Percentiles rank a stretch among this genome's conserved stretches.
These are phyloP conservation scores for Solanum rostratum DNA, from an alignment of 257 asterid species.

Conservation along the genomic window DNA sequence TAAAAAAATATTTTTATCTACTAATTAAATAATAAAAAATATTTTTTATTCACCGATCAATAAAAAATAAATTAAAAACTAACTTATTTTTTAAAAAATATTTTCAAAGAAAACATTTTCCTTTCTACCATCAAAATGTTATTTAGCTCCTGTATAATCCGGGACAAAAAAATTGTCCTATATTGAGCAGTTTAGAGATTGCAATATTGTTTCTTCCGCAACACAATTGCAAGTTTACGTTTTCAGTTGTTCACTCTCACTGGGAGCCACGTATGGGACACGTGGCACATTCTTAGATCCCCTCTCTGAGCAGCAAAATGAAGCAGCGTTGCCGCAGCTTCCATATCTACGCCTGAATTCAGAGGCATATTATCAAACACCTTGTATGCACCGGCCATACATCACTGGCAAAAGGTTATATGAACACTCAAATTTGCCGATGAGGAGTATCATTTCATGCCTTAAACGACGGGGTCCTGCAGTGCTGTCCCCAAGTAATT, in stretches of 20 bases:
- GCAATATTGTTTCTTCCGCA: neutral
- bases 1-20: no score
- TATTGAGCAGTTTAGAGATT: neutral
- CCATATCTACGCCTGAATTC: neutral
- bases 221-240: neutral
- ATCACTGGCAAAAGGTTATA: neutral
- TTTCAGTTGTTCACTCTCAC: neutral
- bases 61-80: no score
- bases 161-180: neutral
- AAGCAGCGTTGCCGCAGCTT: neutral
- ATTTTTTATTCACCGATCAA: no score
- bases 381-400: neutral
- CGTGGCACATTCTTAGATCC: neutral
- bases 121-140: no score
- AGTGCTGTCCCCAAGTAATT: slow-evolving; percentile 30
- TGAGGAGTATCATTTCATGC: slow-evolving; percentile 26
- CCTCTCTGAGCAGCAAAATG: neutral
- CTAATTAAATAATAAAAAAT: no score
- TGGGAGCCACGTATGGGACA: neutral
- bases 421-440: slow-evolving; percentile 2
- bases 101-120: no score
- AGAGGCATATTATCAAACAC: neutral
- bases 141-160: no score
- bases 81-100: no score
- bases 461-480: slow-evolving; percentile 27